A percentile compares a stretch with the other conserved stretches of the same genome.
Conservation (phyloP, 257 asterid species). For the Cinchona pubescens region DNA sequence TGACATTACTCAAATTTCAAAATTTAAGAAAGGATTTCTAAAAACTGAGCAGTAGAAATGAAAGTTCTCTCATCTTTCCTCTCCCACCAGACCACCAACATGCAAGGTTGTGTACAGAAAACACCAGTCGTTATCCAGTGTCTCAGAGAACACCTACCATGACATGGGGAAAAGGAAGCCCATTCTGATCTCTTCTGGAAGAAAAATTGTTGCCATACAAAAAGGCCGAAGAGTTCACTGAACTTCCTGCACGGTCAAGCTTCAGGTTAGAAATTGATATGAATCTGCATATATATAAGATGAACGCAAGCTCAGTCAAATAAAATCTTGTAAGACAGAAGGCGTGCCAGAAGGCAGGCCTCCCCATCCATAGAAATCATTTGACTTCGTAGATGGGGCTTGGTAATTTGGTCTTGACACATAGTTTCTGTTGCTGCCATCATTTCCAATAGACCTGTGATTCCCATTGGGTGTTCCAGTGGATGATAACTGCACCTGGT, state of each 20-base stretch:
- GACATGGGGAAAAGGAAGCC: constrained; percentile 23
- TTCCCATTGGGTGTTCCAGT: constrained; percentile 25
- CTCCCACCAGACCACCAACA: too few species aligned
- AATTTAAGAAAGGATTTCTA: too few species aligned
- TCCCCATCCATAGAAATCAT: constrained; percentile 38
- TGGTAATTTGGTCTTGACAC: constrained; percentile 24
- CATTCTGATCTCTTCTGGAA: constrained; percentile 29
- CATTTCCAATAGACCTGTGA: constrained; percentile 24
- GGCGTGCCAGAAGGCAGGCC: constrained; percentile 32
- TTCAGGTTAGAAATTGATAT: background rate
- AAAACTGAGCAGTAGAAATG: background rate
- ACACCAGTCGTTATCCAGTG: background rate
- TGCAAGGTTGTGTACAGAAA: too few species aligned
- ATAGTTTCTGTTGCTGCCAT: constrained; percentile 19
- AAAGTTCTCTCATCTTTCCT: background rate
- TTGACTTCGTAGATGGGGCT: constrained; percentile 23
- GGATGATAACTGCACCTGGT: constrained; percentile 25
- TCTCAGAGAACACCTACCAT: constrained; percentile 27
- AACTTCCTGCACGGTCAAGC: constrained; percentile 22
- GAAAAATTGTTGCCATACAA: constrained; percentile 26
- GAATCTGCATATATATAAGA: background rate
- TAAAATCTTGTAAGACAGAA: background rate
- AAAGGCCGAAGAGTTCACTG: constrained; percentile 33
- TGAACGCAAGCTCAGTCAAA: background rate
- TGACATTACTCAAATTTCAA: too few species aligned